Conservation (phyloP, 805 yeast species). For the Candida taoyuanica region DNA sequence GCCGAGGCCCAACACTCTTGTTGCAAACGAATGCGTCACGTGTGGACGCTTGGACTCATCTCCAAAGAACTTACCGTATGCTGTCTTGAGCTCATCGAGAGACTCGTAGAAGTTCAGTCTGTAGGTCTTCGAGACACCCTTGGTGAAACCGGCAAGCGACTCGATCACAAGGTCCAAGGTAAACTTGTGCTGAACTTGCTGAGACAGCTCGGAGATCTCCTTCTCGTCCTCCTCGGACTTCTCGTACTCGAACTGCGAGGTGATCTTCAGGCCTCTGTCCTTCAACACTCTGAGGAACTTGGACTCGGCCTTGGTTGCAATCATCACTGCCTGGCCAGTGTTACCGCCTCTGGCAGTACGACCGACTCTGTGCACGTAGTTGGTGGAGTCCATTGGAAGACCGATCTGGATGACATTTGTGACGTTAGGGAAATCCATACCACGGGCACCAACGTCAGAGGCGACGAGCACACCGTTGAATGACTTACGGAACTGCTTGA, state of each 20-base stretch:
- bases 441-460: slow-evolving; percentile 94
- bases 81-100: slow-evolving; percentile 31
- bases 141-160: slow-evolving; percentile 34
- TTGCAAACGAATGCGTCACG: slow-evolving; percentile 19
- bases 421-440: slow-evolving; percentile 90
- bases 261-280: slow-evolving; percentile 51
- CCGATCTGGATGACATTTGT: slow-evolving; percentile 82
- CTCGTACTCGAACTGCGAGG: slow-evolving; percentile 37
- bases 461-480: slow-evolving; percentile 61
- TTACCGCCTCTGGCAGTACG: slow-evolving; percentile 94
- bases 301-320: slow-evolving; percentile 51
- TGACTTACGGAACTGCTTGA: slow-evolving; percentile 47
- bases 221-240: slow-evolving; percentile 33
- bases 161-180: slow-evolving; percentile 30
- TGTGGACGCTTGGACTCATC: slow-evolving; percentile 20
- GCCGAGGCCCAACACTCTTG: slow-evolving; percentile 20
- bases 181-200: slow-evolving; percentile 24
- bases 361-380: slow-evolving; percentile 89
- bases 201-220: slow-evolving; percentile 26
- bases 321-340: slow-evolving; percentile 65
- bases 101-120: slow-evolving; percentile 29
- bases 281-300: slow-evolving; percentile 49
- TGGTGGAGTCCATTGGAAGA: slow-evolving; percentile 67
- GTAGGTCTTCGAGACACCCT: slow-evolving; percentile 30
- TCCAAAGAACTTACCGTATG: slow-evolving; percentile 25